phyloP scores from a whole-genome alignment of 305 asterid species.

The Rubia tinctorum region DNA sequence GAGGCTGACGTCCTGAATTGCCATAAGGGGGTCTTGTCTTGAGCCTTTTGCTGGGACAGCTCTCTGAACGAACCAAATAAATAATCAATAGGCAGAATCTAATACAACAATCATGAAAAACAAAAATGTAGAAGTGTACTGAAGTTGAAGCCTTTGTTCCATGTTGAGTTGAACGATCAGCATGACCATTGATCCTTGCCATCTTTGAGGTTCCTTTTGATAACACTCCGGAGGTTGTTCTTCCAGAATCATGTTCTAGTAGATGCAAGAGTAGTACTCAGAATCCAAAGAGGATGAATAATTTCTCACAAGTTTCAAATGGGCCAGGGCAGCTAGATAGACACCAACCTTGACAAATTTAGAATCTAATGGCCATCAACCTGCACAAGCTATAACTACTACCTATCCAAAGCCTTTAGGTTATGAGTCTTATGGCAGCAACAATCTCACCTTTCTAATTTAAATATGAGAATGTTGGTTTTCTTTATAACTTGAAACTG shows the following conservation, averaged over 20 bases:
- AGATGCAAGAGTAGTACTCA: conserved; percentile 15
- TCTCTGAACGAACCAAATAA: conserved; percentile 47
- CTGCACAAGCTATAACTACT: background rate
- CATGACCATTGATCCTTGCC: conserved; percentile 62
- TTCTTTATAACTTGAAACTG: background rate
- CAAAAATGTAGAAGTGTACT: conserved; percentile 47
- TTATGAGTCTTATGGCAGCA: background rate
- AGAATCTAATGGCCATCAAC: background rate
- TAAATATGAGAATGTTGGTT: background rate
- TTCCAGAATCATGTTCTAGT: conserved; percentile 66
- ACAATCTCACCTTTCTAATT: background rate
- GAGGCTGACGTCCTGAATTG: conserved; percentile 78
- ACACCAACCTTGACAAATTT: background rate
- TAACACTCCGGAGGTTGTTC: conserved; percentile 47
- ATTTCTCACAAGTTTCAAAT: background rate
- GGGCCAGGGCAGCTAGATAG: no score
- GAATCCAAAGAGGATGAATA: conserved; percentile 18
- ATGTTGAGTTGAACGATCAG: conserved; percentile 58
- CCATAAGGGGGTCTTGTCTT: conserved; percentile 71
- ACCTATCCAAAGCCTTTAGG: background rate
- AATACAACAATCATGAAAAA: conserved; percentile 11
- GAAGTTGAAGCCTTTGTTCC: conserved; percentile 78
- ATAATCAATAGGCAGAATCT: conserved; percentile 7
- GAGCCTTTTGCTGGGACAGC: conserved; percentile 66
- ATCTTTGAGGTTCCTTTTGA: conserved; percentile 63